Conservation (phyloP, 1,139 yeast genomes). For the Kodamaea fungicola region DNA sequence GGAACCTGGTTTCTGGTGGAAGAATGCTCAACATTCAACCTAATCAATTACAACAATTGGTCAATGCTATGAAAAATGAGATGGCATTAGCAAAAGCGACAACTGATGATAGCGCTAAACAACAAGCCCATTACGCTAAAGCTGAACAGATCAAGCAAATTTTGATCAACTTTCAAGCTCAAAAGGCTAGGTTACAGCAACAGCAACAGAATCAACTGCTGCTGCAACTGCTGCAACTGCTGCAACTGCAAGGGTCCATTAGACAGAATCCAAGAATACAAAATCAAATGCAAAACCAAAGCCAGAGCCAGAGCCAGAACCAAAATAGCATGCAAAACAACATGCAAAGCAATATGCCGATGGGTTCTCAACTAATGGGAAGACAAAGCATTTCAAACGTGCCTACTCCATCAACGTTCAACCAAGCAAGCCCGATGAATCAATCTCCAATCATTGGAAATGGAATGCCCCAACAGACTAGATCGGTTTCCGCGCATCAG, state of each 20-base stretch:
- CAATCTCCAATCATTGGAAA: constrained; percentile 8
- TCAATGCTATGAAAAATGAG: constrained; percentile 57
- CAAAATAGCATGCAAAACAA: constrained; percentile 6
- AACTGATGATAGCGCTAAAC: constrained; percentile 55
- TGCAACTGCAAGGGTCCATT: constrained; percentile 1
- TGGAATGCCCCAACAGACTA: constrained; percentile 7
- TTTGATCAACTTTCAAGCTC: constrained; percentile 41
- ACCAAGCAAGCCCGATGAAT: constrained; percentile 6
- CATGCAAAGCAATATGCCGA: constrained; percentile 2
- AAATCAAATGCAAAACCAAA: constrained; percentile 6
- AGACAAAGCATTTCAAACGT: constrained; percentile 4
- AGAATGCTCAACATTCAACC: constrained; percentile 39
- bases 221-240: constrained; percentile 3
- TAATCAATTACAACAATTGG: constrained; percentile 59
- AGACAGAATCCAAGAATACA: constrained; percentile 3
- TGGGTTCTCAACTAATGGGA: background rate
- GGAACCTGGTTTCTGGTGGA: constrained; percentile 4
- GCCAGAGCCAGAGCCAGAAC: constrained; percentile 6
- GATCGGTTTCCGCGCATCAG: constrained; percentile 11
- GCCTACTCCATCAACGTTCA: constrained; percentile 5
- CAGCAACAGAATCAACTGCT: constrained; percentile 7
- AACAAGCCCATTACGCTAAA: constrained; percentile 62
- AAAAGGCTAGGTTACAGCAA: constrained; percentile 26
- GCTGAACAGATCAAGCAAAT: constrained; percentile 64
- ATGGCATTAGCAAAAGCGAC: constrained; percentile 59